phyloP scores from a whole-genome alignment of 1,284 basidiomycete species.

The Cutaneotrichosporon sp. region DNA sequence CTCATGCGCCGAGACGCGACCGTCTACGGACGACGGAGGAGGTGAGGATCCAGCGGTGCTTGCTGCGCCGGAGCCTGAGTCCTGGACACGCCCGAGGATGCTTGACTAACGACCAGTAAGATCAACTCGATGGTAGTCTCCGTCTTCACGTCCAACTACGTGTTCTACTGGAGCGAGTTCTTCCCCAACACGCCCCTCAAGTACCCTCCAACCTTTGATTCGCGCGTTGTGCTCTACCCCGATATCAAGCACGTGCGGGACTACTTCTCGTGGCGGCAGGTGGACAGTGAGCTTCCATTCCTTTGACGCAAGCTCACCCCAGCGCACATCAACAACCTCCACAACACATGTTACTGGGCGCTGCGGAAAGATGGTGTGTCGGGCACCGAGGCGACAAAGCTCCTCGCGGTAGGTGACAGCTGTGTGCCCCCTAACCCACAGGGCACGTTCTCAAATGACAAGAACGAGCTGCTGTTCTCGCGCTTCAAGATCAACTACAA shows the following conservation, averaged over 20 bases:
- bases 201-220: conserved; percentile 91
- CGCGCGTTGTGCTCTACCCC: conserved; percentile 84
- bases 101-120: too few relatives aligned
- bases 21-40: conserved; percentile 80
- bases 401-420: conserved; percentile 65
- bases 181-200: conserved; percentile 68
- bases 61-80: too few relatives aligned
- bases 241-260: conserved; percentile 71
- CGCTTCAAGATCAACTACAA: conserved; percentile 89
- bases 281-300: conserved; percentile 70
- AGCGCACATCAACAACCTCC: conserved; percentile 98
- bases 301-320: conserved; percentile 15
- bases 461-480: conserved; percentile 86
- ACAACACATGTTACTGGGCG: conserved; percentile 97
- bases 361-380: conserved; percentile 77
- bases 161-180: conserved; percentile 79
- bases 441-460: conserved; percentile 84
- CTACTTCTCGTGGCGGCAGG: conserved; percentile 95
- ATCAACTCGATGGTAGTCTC: conserved; percentile 87
- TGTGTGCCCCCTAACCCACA: conserved; percentile 56
- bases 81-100: too few relatives aligned
- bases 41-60: too few relatives aligned
- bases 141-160: conserved; percentile 88
- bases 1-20: conserved; percentile 73
- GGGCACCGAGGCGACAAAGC: conserved; percentile 77